phyloP scores from a whole-genome alignment of 2,329 filamentous ascomycete species.

The Sodiomyces alkalinus region DNA sequence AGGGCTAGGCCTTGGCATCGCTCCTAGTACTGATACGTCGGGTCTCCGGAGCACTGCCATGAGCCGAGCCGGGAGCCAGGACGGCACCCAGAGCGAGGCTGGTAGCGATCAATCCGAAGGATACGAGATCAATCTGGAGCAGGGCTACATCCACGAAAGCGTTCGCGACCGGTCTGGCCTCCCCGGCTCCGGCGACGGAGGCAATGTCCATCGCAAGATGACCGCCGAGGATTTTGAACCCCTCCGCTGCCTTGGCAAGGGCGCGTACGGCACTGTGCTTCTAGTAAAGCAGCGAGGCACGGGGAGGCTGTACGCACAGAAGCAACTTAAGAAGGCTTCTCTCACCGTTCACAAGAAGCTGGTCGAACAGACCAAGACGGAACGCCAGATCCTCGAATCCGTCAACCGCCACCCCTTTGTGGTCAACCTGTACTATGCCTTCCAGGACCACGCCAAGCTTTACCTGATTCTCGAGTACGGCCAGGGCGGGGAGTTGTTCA shows the following conservation, averaged over 20 bases:
- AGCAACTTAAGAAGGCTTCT: conserved; percentile 96
- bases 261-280: conserved; percentile 87
- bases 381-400: conserved; percentile 85
- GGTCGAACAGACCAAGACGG: conserved; percentile 93
- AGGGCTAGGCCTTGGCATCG: conserved; percentile 16
- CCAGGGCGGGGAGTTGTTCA: conserved; percentile 90
- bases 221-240: conserved; percentile 79
- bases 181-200: conserved; percentile 34
- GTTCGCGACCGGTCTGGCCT: conserved; percentile 27
- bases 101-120: conserved; percentile 54
- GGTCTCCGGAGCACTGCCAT: conserved; percentile 39
- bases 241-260: conserved; percentile 85
- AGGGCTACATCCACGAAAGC: conserved; percentile 68
- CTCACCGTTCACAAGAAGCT: conserved; percentile 90
- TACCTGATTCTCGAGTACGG: conserved; percentile 97
- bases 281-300: conserved; percentile 82
- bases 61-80: conserved; percentile 37
- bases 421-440: conserved; percentile 95
- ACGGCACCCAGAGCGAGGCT: conserved; percentile 35
- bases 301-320: conserved; percentile 87
- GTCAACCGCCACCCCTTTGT: conserved; percentile 96
- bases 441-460: conserved; percentile 94
- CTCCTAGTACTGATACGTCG: conserved; percentile 10
- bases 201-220: conserved; percentile 62
- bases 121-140: conserved; percentile 72